phyloP scores from a whole-genome alignment of 2,329 filamentous ascomycete genomes.

The Ceratocystis variospora region DNA sequence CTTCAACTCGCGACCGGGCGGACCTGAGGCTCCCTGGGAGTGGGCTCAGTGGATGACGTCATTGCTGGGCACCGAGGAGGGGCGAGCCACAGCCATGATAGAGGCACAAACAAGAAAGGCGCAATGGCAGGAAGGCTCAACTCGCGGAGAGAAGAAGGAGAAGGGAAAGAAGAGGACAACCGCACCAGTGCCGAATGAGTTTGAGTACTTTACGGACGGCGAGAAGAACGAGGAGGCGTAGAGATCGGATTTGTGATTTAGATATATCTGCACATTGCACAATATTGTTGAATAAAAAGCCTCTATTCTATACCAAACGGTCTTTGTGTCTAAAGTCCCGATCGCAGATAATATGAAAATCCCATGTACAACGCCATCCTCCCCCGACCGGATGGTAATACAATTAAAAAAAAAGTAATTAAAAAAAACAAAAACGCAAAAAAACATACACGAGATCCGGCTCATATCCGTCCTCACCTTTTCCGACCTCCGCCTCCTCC shows the following conservation, averaged over 20 bases:
- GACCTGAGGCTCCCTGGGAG: constrained; percentile 50
- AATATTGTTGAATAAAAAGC: background rate
- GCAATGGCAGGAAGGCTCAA: background rate
- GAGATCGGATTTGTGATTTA: background rate
- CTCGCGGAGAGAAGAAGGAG: constrained; percentile 2
- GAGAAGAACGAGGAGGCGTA: constrained; percentile 5
- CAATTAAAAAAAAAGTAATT: background rate
- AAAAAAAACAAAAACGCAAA: background rate
- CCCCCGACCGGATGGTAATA: background rate
- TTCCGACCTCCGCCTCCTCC: background rate
- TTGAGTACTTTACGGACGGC: constrained; percentile 28
- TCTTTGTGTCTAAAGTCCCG: background rate
- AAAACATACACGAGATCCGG: constrained; percentile 6
- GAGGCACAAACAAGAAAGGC: constrained; percentile 23
- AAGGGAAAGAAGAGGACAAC: constrained; percentile 1
- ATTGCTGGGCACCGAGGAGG: constrained; percentile 23
- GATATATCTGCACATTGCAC: background rate
- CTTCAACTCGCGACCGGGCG: constrained; percentile 65
- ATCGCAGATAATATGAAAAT: background rate
- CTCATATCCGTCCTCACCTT: background rate
- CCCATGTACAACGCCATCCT: background rate
- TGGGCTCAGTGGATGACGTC: constrained; percentile 60
- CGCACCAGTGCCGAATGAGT: constrained; percentile 23
- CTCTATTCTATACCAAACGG: background rate
- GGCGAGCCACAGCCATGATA: constrained; percentile 16